Evolutionary conservation across 2,329 filamentous ascomycete genomes (phyloP).

Genomic region (Fusarium sp.): DNA sequence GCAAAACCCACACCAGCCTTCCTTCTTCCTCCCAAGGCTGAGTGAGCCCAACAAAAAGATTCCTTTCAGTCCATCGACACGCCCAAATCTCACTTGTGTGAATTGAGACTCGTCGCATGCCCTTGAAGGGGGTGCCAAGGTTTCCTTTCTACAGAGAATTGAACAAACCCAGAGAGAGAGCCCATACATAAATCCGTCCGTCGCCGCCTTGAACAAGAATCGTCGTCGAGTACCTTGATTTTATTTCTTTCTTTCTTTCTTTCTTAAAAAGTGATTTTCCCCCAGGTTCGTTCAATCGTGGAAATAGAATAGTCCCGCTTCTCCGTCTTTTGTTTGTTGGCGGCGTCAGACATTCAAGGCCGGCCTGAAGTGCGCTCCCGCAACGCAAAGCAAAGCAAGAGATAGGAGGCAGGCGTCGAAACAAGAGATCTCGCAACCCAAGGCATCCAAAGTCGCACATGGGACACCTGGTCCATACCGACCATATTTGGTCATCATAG

Average conservation of each 20-base stretch:
- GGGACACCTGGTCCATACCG: conserved; percentile 17
- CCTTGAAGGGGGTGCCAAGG: conserved; percentile 5
- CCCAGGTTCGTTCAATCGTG: conserved; percentile 43
- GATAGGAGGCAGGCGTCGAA: conserved; percentile 36
- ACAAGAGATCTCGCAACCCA: conserved; percentile 28
- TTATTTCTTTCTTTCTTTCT: conserved; percentile 34
- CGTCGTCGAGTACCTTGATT: conserved; percentile 16
- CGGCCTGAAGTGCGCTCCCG: conserved; percentile 41
- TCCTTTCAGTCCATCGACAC: not conserved
- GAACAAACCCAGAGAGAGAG: conserved; percentile 28
- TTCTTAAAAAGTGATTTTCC: not conserved
- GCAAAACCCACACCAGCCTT: conserved; percentile 19
- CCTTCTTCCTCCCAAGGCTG: conserved; percentile 3
- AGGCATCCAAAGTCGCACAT: conserved; percentile 40
- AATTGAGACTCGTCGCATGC: conserved; percentile 9
- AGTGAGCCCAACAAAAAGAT: not conserved
- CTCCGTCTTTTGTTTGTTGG: conserved; percentile 28
- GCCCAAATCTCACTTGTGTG: not conserved
- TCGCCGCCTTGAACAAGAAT: conserved; percentile 32
- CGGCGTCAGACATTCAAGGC: conserved; percentile 43
- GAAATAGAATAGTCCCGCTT: conserved; percentile 33
- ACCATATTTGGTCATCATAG: conserved; percentile 22
- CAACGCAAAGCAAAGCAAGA: conserved; percentile 28
- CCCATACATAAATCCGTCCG: conserved; percentile 9
- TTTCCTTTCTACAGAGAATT: conserved; percentile 33